Base-by-base conservation (phyloP, 345 rosid genomes). In the Crucihimalaya himalaica region DNA sequence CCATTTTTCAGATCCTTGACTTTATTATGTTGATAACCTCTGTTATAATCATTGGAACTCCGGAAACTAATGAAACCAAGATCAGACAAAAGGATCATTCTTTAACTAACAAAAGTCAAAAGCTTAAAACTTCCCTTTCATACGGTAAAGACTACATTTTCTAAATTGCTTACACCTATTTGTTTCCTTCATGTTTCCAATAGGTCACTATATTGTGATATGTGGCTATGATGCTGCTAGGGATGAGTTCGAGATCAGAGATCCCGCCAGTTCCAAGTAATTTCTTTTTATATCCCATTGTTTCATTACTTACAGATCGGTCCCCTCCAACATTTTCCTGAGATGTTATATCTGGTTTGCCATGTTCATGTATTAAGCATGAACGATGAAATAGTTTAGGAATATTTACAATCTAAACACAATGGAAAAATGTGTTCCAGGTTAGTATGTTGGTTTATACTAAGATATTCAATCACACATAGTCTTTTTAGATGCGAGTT, bases 241-340 rank as follows among this genome's bases (percentile, higher is more conserved):
- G 10, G 91, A 96, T 74, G 98, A 90, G 84, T 96, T 92, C 54
- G 98, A 96, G 85, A 96, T 96, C 60, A 89, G 94, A 81, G 97
- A 96, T 82, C 99, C 99, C 53, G 96, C 97, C 66, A 86, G 91
- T 89, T 80, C 94, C 70, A 79, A 89, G 99, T 95, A 86, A 72
- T 28, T 23, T 53, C 42, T 31, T 59, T 47, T 15, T 47, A 46
- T 57, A 52, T 43, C 43, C 48, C 35, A 57, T 37, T 64, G 15
- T 32, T 50, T 45, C 10, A 23, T 34, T 46, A 53, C 66, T 47
- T 40, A 7, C 35, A 37, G 21, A 14, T 25, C n/a, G 0, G 56
- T 43, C 35, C 47, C 27, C 55, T 54, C 23, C 23, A 14, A 19
- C 4, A n/a, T 10, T 27, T 34, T 35, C 28, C 28, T 55, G 32